Base-by-base conservation (phyloP, 2,329 filamentous ascomycete genomes). In the Zymoseptoria brevis region DNA sequence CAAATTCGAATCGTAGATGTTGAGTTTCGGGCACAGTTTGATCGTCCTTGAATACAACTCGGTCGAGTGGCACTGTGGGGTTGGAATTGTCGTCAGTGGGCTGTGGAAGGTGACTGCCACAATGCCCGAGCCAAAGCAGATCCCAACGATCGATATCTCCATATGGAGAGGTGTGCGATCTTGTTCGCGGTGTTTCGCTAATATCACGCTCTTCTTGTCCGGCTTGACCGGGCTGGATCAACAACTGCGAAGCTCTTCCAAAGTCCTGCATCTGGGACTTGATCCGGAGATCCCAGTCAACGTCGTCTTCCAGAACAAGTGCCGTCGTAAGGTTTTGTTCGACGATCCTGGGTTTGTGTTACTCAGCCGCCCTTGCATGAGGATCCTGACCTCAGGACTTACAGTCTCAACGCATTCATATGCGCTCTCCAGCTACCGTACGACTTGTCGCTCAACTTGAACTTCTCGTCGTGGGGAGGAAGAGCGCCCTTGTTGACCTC, bases 201-300 rank as follows among this genome's bases (percentile, higher is more conserved):
- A 65, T 64, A n/a, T 60, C 54, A 13, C 48, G 30, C 16, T 60
- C 51, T 24, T 60, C 49, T 24, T 64, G 50, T 5, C 56, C 60
- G 26, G 56, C 22, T 9, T 54, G 41, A 5, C 64, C 58, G 8
- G 68, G 66, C 50, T 69, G 71, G 64, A 77, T 62, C 9, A 77
- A 64, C 22, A 73, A 66, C 58, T 74, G 74, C 11, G 71, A 69
- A 50, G 75, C 75, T 58, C 64, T 72, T 41, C 75, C 75, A 41
- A 76, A 69, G 41, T 63, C 61, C 13, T 58, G 54, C 75, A 60
- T 76, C 66, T 56, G 76, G 67, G 54, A 74, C 64, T 67, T 76
- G 57, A 78, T 73, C 50, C 73, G 75, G 24, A 77, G 71, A 61
- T 77, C 75, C 74, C 75, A 78, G 57, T 78, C 76, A 35, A 75